These are phyloP conservation scores for Puya raimondii DNA, from an alignment of 176 grass and related monocot species.

Conservation along the genomic window DNA sequence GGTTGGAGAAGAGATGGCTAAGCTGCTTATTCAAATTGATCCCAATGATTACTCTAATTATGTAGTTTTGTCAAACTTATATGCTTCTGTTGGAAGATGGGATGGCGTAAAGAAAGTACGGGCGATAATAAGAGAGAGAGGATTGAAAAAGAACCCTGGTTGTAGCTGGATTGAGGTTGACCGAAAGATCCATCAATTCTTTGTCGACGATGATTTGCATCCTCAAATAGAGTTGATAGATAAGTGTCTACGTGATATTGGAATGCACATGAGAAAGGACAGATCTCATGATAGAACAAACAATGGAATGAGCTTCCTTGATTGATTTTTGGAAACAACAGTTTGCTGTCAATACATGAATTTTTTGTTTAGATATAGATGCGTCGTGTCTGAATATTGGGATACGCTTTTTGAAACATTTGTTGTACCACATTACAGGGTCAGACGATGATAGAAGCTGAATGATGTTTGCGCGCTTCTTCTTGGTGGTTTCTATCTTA, in stretches of 20 bases:
- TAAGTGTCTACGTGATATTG: slow-evolving; percentile 10
- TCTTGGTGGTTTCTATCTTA: neutral
- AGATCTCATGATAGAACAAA: neutral
- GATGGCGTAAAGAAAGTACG: slow-evolving; percentile 11
- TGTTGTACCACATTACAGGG: neutral
- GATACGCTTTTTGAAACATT: neutral
- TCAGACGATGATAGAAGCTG: neutral
- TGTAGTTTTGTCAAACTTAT: slow-evolving; percentile 15
- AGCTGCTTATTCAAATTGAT: slow-evolving; percentile 18
- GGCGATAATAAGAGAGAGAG: slow-evolving; percentile 8
- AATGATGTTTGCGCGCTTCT: neutral
- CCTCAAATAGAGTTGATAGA: slow-evolving; percentile 6
- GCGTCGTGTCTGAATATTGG: neutral
- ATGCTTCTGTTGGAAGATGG: slow-evolving; percentile 19
- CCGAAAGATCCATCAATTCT: slow-evolving; percentile 22
- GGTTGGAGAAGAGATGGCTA: slow-evolving; percentile 14
- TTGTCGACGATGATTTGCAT: slow-evolving; percentile 22
- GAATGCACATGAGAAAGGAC: slow-evolving; percentile 12
- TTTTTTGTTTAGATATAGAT: neutral
- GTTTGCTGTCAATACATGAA: neutral
- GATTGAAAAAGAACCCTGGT: slow-evolving; percentile 26
- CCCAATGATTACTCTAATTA: slow-evolving; percentile 23
- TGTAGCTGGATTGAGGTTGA: slow-evolving; percentile 28
- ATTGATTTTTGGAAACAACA: neutral
- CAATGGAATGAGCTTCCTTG: neutral